A percentile compares a stretch with the other conserved stretches of the same genome.
phyloP scores from a whole-genome alignment of 768 basidiomycete genomes.

The Podaxis pistillaris region DNA sequence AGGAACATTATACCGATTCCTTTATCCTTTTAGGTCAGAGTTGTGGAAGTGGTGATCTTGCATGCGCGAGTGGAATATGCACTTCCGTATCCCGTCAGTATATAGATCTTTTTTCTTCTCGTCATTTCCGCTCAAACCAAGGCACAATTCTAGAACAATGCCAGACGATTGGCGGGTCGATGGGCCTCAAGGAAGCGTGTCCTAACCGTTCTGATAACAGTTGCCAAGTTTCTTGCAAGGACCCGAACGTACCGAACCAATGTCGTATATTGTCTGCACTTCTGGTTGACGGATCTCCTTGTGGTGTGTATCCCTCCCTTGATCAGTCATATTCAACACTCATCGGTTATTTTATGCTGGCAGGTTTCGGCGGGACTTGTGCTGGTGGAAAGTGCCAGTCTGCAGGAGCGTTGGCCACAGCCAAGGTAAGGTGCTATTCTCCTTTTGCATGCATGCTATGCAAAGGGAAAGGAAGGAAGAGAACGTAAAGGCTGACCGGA shows the following conservation, averaged over 20 bases:
- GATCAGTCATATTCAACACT: background rate
- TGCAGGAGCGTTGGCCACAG: conserved; percentile 56
- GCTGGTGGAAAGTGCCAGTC: conserved; percentile 56
- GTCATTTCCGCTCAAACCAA: conserved; percentile 19
- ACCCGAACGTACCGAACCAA: conserved; percentile 55
- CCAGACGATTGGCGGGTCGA: conserved; percentile 64
- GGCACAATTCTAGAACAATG: conserved; percentile 60
- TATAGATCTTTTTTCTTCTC: conserved; percentile 12
- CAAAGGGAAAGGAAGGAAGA: background rate
- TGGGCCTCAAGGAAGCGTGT: conserved; percentile 68
- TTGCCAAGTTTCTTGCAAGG: conserved; percentile 80
- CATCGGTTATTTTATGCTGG: background rate
- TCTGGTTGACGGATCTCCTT: conserved; percentile 81
- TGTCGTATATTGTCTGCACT: conserved; percentile 71
- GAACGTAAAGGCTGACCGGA: conserved; percentile 4
- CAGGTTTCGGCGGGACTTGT: conserved; percentile 75
- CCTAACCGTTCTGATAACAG: conserved; percentile 58
- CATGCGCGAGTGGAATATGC: conserved; percentile 78
- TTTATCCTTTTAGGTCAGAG: conserved; percentile 43
- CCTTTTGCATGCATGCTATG: too few relatives aligned
- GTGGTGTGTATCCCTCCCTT: conserved; percentile 48
- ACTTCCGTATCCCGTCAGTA: conserved; percentile 67
- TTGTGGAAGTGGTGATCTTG: conserved; percentile 62
- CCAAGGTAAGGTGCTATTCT: conserved; percentile 43
- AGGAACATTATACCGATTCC: conserved; percentile 1